phyloP scores from a whole-genome alignment of 495 filamentous ascomycete genomes.

The Trichocladium antarcticum region DNA sequence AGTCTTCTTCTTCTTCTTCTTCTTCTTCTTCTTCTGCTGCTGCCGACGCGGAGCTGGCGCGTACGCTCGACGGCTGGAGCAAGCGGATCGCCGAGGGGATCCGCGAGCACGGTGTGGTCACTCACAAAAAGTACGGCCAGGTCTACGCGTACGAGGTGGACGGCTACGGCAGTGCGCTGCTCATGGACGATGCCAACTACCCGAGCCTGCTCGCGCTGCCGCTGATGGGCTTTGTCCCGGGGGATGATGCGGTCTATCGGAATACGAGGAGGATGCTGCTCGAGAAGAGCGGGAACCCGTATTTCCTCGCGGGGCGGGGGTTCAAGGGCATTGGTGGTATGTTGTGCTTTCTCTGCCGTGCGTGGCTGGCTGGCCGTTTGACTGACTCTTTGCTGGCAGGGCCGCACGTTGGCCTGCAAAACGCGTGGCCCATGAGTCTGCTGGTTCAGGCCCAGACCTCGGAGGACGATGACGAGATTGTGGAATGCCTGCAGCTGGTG shows the following conservation, averaged over 20 bases:
- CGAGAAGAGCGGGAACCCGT: conserved; percentile 68
- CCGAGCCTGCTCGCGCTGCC: conserved; percentile 83
- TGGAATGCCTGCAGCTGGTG: conserved; percentile 56
- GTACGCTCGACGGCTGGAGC: conserved; percentile 50
- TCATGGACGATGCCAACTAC: conserved; percentile 98
- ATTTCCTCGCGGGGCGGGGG: conserved; percentile 65
- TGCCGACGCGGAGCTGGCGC: conserved; percentile 34
- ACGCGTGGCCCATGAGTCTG: conserved; percentile 97
- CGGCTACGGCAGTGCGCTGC: conserved; percentile 77
- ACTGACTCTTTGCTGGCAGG: conserved; percentile 19
- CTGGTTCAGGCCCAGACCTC: conserved; percentile 84
- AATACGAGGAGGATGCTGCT: conserved; percentile 93
- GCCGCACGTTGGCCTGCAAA: conserved; percentile 63
- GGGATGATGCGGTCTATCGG: conserved; percentile 58
- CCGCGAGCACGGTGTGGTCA: conserved; percentile 82
- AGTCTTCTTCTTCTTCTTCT: too few relatives aligned
- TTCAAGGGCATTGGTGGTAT: conserved; percentile 82
- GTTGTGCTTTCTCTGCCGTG: conserved; percentile 9
- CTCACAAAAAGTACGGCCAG: conserved; percentile 66
- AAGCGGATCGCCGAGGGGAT: conserved; percentile 63
- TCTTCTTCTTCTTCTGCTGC: too few relatives aligned
- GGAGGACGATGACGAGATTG: conserved; percentile 78
- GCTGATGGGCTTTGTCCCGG: conserved; percentile 67
- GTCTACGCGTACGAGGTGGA: conserved; percentile 98
- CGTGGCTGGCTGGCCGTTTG: neutral